Percentiles rank a stretch among this genome's conserved stretches.
Conservation (phyloP, 1,284 basidiomycete species). For the Trichosporon sp. region DNA sequence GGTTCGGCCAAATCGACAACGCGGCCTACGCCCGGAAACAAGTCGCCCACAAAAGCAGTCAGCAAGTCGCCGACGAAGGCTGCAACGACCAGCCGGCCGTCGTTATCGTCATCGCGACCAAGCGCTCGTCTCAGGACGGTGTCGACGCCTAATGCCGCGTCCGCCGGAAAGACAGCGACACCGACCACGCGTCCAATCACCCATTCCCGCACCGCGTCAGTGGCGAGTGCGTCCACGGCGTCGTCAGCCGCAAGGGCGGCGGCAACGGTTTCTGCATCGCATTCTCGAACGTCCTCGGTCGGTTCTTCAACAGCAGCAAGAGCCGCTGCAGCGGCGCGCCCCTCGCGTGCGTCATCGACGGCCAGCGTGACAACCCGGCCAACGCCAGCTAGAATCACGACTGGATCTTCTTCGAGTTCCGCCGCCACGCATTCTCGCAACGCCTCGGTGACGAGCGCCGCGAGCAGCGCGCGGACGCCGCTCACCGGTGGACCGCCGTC, state of each 20-base stretch:
- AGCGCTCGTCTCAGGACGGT: neutral
- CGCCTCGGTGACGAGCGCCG: neutral
- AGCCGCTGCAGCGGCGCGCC: neutral
- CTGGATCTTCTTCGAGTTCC: neutral
- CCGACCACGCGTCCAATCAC: neutral
- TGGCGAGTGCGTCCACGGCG: neutral
- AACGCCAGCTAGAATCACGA: neutral
- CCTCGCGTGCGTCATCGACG: neutral
- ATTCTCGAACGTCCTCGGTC: neutral
- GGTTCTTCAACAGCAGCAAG: neutral
- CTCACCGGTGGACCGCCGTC: neutral
- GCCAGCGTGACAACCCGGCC: neutral
- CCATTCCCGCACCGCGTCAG: neutral
- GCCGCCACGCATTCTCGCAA: neutral
- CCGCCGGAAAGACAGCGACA: neutral
- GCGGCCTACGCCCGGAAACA: neutral
- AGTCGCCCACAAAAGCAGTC: neutral
- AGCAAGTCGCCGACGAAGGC: neutral
- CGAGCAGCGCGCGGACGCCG: neutral
- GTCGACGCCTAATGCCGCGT: neutral
- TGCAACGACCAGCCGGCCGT: neutral
- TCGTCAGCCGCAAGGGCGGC: neutral
- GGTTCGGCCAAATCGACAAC: neutral
- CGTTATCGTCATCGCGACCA: neutral
- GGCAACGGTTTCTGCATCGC: neutral